Evolutionary conservation across 805 yeast genomes (phyloP).

Genomic region (Sugiyamaella lignohabitans): DNA sequence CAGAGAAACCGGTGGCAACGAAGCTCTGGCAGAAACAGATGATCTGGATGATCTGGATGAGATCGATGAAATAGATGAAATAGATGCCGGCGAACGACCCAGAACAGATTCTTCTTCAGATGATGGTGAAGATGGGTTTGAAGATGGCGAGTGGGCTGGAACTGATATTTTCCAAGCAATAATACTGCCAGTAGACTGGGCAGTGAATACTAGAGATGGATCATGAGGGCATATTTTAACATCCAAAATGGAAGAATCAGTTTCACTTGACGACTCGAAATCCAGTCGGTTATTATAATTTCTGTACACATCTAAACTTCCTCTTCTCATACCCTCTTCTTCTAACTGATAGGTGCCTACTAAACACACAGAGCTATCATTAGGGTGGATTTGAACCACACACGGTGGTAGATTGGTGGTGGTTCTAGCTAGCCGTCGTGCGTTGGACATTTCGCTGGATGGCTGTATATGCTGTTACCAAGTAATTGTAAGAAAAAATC

Average conservation of each 20-base stretch:
- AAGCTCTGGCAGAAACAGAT: slow-evolving; percentile 1
- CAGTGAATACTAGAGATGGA: slow-evolving; percentile 44
- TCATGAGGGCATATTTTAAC: slow-evolving; percentile 59
- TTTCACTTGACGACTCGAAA: slow-evolving; percentile 13
- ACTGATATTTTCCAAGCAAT: slow-evolving; percentile 48
- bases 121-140: neutral
- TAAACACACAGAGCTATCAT: slow-evolving; percentile 42
- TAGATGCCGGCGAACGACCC: too few relatives aligned
- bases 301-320: slow-evolving; percentile 47
- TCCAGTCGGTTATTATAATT: neutral
- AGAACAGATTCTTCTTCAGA: neutral
- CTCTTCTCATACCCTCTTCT: slow-evolving; percentile 54
- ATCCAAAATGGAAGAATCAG: slow-evolving; percentile 58
- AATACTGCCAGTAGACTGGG: slow-evolving; percentile 77
- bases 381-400: slow-evolving; percentile 55
- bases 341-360: slow-evolving; percentile 80
- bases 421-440: neutral
- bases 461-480: too few relatives aligned
- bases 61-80: neutral
- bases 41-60: neutral
- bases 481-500: too few relatives aligned
- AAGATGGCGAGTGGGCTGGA: neutral
- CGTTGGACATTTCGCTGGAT: neutral
- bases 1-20: neutral
- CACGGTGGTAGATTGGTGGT: slow-evolving; percentile 72